A percentile compares a stretch with the other conserved stretches of the same genome.
Conservation (phyloP, 2,329 filamentous ascomycete genomes). For the Fusarium abutilonis region DNA sequence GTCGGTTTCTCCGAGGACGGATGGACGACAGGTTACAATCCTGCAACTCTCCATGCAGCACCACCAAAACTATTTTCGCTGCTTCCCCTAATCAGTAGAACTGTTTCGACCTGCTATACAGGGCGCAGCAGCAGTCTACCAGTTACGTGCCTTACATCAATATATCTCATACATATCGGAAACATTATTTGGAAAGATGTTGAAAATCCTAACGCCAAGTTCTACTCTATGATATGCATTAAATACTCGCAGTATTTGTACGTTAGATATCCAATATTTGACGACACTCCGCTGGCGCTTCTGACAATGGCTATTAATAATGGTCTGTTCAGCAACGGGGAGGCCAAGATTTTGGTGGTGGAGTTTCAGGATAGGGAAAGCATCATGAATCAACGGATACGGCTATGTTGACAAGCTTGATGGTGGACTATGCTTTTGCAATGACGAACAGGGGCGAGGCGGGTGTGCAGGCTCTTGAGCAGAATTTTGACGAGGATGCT, state of each 20-base stretch:
- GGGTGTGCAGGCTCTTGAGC: not conserved
- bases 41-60: not conserved
- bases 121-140: not conserved
- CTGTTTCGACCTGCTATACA: not conserved
- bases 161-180: constrained; percentile 10
- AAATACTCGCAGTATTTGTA: constrained; percentile 14
- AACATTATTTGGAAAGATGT: constrained; percentile 8
- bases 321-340: not conserved
- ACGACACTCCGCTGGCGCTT: not conserved
- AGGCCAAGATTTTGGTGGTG: not conserved
- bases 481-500: constrained; percentile 14
- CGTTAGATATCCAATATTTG: not conserved
- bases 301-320: constrained; percentile 10
- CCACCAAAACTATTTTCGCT: not conserved
- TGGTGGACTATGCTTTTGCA: not conserved
- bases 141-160: constrained; percentile 16
- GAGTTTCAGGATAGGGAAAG: not conserved
- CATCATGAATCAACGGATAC: not conserved
- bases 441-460: constrained; percentile 2
- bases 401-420: constrained; percentile 1
- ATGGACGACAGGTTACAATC: not conserved
- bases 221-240: not conserved
- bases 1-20: not conserved
- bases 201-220: not conserved
- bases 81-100: constrained; percentile 9